Evolutionary conservation across 139 green algal species (phyloP).

Genomic region (Chlamydomonas schloesseri): DNA sequence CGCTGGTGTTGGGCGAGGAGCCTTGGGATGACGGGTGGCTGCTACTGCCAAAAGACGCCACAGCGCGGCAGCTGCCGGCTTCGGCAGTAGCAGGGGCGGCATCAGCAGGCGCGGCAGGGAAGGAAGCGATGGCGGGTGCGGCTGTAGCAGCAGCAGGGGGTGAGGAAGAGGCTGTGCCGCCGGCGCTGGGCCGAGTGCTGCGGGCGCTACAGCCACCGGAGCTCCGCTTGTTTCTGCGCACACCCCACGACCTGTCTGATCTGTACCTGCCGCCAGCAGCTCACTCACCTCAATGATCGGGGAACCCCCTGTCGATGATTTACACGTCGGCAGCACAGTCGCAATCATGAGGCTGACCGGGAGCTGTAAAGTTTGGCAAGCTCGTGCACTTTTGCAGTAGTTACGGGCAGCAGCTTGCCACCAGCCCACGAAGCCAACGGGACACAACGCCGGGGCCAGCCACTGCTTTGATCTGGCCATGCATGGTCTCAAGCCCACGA

Average conservation of each 20-base stretch:
- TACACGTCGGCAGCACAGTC: too few relatives aligned
- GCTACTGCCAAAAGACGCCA: too few relatives aligned
- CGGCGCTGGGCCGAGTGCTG: background rate
- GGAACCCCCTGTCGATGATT: too few relatives aligned
- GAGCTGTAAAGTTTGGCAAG: too few relatives aligned
- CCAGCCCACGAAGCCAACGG: too few relatives aligned
- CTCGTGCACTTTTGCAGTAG: too few relatives aligned
- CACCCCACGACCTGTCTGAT: background rate
- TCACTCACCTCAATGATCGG: too few relatives aligned
- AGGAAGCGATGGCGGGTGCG: background rate
- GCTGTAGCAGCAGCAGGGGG: background rate
- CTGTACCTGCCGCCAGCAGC: conserved; percentile 24
- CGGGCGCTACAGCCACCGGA: conserved; percentile 8
- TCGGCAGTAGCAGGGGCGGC: background rate
- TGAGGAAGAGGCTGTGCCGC: background rate
- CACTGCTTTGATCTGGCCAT: too few relatives aligned
- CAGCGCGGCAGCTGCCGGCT: background rate
- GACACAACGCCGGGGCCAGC: too few relatives aligned
- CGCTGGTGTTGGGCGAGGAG: background rate
- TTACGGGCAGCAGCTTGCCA: too few relatives aligned
- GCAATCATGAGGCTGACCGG: too few relatives aligned
- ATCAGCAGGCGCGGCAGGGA: background rate
- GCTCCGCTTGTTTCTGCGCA: conserved; percentile 11
- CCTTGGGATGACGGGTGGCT: background rate
- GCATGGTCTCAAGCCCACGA: too few relatives aligned